These are phyloP conservation scores for Trichoderma koningii DNA, from an alignment of 2,329 filamentous ascomycete species.

Conservation along the genomic window DNA sequence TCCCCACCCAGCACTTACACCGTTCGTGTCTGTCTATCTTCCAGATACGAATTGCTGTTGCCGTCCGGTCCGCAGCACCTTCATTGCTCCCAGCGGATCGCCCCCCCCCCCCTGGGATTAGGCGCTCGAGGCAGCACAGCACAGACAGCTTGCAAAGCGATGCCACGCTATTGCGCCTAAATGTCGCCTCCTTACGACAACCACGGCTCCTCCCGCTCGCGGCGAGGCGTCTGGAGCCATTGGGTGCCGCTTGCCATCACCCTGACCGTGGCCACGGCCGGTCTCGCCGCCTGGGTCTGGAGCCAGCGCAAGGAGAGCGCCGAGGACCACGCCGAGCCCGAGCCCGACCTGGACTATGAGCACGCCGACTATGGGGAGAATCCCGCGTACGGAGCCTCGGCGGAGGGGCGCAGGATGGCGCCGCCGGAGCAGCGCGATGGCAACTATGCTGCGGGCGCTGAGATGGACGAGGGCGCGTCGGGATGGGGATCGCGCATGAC, in stretches of 20 bases:
- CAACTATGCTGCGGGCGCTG: slow-evolving; percentile 43
- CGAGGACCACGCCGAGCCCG: slow-evolving; percentile 65
- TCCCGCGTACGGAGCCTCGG: slow-evolving; percentile 50
- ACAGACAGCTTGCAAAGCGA: slow-evolving; percentile 31
- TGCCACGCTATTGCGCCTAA: slow-evolving; percentile 43
- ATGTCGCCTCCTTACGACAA: slow-evolving; percentile 68
- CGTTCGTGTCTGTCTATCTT: neutral
- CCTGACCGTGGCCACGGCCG: slow-evolving; percentile 82
- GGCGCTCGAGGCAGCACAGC: neutral
- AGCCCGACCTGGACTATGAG: slow-evolving; percentile 52
- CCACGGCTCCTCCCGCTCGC: slow-evolving; percentile 58
- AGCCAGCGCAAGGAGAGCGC: slow-evolving; percentile 79
- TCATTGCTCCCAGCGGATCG: neutral
- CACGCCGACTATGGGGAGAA: slow-evolving; percentile 57
- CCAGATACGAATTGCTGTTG: neutral
- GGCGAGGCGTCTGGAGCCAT: slow-evolving; percentile 70
- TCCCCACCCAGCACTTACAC: slow-evolving; percentile 27
- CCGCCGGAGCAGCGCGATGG: slow-evolving; percentile 38
- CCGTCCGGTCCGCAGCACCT: neutral
- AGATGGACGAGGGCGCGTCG: slow-evolving; percentile 26
- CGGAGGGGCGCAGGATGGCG: slow-evolving; percentile 40
- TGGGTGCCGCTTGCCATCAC: slow-evolving; percentile 89
- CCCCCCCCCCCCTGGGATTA: neutral
- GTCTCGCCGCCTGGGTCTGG: slow-evolving; percentile 90
- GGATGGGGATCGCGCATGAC: slow-evolving; percentile 78